Evolutionary conservation across 495 filamentous ascomycete species (phyloP).

Genomic region (Talaromyces thailandensis): DNA sequence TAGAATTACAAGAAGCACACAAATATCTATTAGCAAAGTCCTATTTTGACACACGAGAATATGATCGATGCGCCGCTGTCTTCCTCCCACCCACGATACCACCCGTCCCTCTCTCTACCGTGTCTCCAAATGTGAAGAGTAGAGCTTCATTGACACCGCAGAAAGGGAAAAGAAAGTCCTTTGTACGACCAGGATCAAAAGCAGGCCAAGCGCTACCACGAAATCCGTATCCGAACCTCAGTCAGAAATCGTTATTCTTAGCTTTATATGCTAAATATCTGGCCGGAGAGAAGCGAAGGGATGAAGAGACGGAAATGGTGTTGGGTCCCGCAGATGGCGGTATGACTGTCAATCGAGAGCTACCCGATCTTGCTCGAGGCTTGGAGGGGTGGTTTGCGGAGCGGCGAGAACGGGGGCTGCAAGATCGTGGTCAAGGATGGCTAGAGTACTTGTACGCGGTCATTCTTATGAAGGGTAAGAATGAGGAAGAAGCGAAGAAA

Average conservation of each 20-base stretch:
- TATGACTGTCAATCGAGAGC: slow-evolving; percentile 71
- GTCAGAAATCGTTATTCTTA: slow-evolving; percentile 88
- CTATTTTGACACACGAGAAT: slow-evolving; percentile 93
- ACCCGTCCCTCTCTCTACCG: slow-evolving; percentile 44
- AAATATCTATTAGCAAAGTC: slow-evolving; percentile 89
- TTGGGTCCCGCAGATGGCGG: slow-evolving; percentile 87
- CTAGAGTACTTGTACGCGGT: slow-evolving; percentile 94
- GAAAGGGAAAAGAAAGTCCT: slow-evolving; percentile 49
- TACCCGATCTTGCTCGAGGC: slow-evolving; percentile 61
- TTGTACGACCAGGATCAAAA: slow-evolving; percentile 17
- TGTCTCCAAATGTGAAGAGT: slow-evolving; percentile 34
- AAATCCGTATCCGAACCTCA: slow-evolving; percentile 48
- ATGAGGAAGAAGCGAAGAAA: slow-evolving; percentile 69
- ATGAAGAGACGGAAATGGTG: slow-evolving; percentile 97
- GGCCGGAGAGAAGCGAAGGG: slow-evolving; percentile 88
- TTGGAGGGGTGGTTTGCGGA: slow-evolving; percentile 70
- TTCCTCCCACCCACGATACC: slow-evolving; percentile 73
- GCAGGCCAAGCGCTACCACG: slow-evolving; percentile 19
- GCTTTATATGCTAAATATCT: slow-evolving; percentile 88
- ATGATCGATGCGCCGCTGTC: slow-evolving; percentile 84
- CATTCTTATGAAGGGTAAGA: slow-evolving; percentile 82
- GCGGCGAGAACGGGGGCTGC: slow-evolving; percentile 45
- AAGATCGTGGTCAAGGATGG: slow-evolving; percentile 74
- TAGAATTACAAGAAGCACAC: slow-evolving; percentile 73
- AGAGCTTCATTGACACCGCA: slow-evolving; percentile 27